Evolutionary conservation across 2,329 filamentous ascomycete species (phyloP), one percentile per base, ranked within the genome.

Genomic region (Endoconidiophora polonica): DNA sequence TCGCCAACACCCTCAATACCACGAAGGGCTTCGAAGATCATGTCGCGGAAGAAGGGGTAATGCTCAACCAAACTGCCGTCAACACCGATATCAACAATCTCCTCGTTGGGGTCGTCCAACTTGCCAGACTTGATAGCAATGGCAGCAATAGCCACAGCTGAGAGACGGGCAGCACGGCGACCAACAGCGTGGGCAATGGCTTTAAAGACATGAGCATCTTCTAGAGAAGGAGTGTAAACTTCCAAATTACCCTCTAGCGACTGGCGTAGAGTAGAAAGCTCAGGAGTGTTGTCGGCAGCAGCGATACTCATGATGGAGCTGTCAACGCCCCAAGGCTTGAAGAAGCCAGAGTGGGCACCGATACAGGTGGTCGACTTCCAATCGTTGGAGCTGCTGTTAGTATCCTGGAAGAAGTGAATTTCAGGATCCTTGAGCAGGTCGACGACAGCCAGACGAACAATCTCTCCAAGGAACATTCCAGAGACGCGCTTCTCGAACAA

Each of bases 401-500:
- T 73, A 58, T 88, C 83, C 58, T 73, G 76, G 74, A 95, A 93
- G 36, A 95, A 73, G 2, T 79, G 71, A 5, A 82, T 67, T 1
- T 72, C 63, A 24, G 79, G 70, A 57, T 85, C 74, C 58, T 82
- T 74, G 59, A 88, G 69, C 62, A 95, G 74, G 52, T 78, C 72
- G 46, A 91, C 63, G 20, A 95, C 68, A 14, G 81, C 79, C 42
- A 86, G 73, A 49, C 91, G 83, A 50, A 95, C 73, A 55, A 96
- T 88, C 65, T 98, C 91, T 49, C 91, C 91, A 45, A 98, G 66
- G 68, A 96, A 98, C 90, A 98, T 96, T 63, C 91, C 91, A 0
- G 87, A 94, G 14, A 98, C 83, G 44, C 90, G 83, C 74, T 98
- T 98, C 70, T 98, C 91, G 61, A 96, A 98, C 85, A 96, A 94